Percentiles rank a stretch among this genome's conserved stretches.
Evolutionary conservation across 2,329 filamentous ascomycete genomes (phyloP).

Genomic region (Nigrospora osmanthi): DNA sequence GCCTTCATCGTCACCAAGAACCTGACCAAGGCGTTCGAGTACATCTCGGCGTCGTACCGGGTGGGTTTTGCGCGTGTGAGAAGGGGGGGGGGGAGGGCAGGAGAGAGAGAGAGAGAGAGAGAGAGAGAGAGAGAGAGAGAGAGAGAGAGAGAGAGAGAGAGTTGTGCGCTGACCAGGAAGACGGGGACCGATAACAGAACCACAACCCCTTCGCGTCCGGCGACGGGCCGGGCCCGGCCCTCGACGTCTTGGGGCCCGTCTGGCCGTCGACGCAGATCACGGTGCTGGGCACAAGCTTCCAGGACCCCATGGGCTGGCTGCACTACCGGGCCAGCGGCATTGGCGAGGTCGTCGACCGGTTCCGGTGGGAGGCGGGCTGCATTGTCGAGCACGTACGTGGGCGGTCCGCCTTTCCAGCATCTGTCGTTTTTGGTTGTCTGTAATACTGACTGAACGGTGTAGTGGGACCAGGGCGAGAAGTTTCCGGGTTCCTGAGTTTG

Average conservation of each 20-base stretch:
- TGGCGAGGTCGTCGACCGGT: constrained; percentile 12
- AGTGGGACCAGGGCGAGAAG: constrained; percentile 10
- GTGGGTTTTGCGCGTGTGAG: neutral
- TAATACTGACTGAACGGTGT: neutral
- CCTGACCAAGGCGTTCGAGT: constrained; percentile 13
- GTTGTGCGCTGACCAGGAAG: neutral
- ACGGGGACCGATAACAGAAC: constrained; percentile 10
- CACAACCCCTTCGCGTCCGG: constrained; percentile 10
- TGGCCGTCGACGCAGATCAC: constrained; percentile 9
- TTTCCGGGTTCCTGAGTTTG: constrained; percentile 5
- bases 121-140: no score
- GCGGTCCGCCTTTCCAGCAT: no score
- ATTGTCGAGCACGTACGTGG: constrained; percentile 15
- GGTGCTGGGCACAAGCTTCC: constrained; percentile 7
- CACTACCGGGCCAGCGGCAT: constrained; percentile 7
- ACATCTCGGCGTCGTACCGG: constrained; percentile 11
- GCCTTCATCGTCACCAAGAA: constrained; percentile 14
- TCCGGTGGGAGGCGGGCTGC: constrained; percentile 13
- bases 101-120: no score
- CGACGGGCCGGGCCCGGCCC: constrained; percentile 11
- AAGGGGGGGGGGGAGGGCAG: no score
- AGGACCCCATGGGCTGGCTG: constrained; percentile 9
- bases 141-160: no score
- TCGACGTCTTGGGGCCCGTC: constrained; percentile 8
- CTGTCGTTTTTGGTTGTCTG: no score